Percentiles rank a stretch among this genome's conserved stretches.
These are phyloP conservation scores for Cajanus cajan DNA, from an alignment of 306 rosid species.

Conservation along the genomic window DNA sequence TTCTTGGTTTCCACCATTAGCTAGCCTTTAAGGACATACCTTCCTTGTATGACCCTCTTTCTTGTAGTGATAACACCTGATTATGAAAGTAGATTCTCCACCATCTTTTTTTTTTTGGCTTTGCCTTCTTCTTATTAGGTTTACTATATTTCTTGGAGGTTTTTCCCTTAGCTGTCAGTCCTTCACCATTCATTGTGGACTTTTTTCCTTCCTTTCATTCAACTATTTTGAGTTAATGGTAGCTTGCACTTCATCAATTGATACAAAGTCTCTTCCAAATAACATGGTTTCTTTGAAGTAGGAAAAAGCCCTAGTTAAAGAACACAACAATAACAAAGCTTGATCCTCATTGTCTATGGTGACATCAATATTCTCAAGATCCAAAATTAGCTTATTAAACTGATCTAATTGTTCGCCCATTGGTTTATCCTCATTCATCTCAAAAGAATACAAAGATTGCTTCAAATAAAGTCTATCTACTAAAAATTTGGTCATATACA, in stretches of 20 bases:
- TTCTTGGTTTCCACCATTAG: no score
- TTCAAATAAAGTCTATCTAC: neutral
- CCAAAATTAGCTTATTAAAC: neutral
- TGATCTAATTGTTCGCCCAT: neutral
- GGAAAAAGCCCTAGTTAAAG: neutral
- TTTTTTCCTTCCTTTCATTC: no score
- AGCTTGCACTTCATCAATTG: neutral
- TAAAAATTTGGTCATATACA: neutral
- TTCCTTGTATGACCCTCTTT: no score
- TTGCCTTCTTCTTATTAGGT: no score
- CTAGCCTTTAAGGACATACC: no score
- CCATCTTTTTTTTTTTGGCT: no score
- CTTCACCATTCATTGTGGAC: no score
- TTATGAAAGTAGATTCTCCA: no score
- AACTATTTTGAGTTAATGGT: neutral
- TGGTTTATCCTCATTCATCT: neutral
- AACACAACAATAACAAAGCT: neutral
- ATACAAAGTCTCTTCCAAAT: neutral
- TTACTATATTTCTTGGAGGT: no score
- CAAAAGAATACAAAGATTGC: neutral
- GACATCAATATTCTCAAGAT: neutral
- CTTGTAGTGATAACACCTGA: no score
- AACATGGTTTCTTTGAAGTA: neutral
- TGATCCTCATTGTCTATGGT: neutral
- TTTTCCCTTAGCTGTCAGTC: no score